Evolutionary conservation across 2,329 filamentous ascomycete genomes (phyloP), one percentile per base, ranked within the genome.

Genomic region (Chaetomiaceae sp.): DNA sequence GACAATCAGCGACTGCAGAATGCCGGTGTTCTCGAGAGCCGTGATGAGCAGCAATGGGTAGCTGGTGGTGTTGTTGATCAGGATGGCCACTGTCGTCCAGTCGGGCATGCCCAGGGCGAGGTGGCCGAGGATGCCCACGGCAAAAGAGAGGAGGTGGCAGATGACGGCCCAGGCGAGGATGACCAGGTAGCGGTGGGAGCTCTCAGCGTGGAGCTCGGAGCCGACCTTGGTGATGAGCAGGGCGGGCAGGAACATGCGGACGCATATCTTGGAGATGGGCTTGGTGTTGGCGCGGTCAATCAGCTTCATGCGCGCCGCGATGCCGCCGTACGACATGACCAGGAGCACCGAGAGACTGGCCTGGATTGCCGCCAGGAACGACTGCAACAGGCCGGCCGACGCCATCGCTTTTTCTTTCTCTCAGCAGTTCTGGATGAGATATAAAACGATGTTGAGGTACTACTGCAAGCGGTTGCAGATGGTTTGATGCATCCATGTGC

Each of bases 1-100:
- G 2, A 48, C 44, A 6, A 54, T 42, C 15, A 83, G 66, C 2
- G 68, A 60, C 19, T 69, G 60, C 6, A 84, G 64, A 20, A 83
- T 76, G 2, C 78, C 79, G 0, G 81, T 80, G 26, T 66, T 61
- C 15, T 63, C 59, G n/a, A 69, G 60, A 6, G 66, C 63, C 26
- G 67, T 64, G 32, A 73, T 62, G 2, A 75, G 62, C 30, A 74
- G 58, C 14, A 75, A 57, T 2, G 71, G 71, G 49, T 72, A 68
- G 39, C 64, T 68, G 1, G 70, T 72, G 0, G 69, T 72, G 57
- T 74, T 74, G 57, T 73, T 74, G 61, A 74, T 73, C 54, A 71
- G 68, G 40, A 73, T 59, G 6, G 69, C 70, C 0, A 67, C 65
- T 0, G 67, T 68, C 6, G 67, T 66, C 70, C 69, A 74, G 52